Conservation (phyloP, 768 basidiomycete species). For the Phaffia australis region DNA sequence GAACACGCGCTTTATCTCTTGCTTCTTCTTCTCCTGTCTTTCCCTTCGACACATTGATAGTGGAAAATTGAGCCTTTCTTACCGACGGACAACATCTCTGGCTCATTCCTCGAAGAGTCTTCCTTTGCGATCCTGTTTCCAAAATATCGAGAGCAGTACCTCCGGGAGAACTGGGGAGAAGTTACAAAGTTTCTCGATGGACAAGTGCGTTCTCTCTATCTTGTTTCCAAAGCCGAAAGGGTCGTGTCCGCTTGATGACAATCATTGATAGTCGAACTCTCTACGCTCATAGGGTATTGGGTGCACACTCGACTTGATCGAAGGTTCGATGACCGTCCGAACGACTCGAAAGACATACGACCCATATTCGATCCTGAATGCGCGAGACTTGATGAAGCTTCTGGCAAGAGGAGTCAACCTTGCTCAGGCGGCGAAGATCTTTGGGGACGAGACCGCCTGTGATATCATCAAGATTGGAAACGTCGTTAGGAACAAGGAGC, state of each 20-base stretch:
- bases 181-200: constrained; percentile 73
- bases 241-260: neutral
- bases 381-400: constrained; percentile 88
- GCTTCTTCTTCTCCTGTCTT: neutral
- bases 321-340: constrained; percentile 93
- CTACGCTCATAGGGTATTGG: constrained; percentile 56
- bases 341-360: constrained; percentile 96
- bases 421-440: constrained; percentile 60
- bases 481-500: constrained; percentile 84
- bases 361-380: constrained; percentile 91
- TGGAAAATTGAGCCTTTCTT: constrained; percentile 83
- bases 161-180: constrained; percentile 87
- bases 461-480: constrained; percentile 98
- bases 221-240: neutral
- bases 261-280: constrained; percentile 17
- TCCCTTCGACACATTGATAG: constrained; percentile 37
- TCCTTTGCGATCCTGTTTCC: constrained; percentile 97
- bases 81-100: constrained; percentile 62
- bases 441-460: constrained; percentile 80
- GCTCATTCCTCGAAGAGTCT: constrained; percentile 80
- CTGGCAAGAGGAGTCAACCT: constrained; percentile 82
- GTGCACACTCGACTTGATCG: constrained; percentile 85
- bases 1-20: neutral
- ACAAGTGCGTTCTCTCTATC: constrained; percentile 46
- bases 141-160: constrained; percentile 93